Evolutionary conservation across 176 grass and related monocot species (phyloP).

Genomic region (Triticum turgidum): DNA sequence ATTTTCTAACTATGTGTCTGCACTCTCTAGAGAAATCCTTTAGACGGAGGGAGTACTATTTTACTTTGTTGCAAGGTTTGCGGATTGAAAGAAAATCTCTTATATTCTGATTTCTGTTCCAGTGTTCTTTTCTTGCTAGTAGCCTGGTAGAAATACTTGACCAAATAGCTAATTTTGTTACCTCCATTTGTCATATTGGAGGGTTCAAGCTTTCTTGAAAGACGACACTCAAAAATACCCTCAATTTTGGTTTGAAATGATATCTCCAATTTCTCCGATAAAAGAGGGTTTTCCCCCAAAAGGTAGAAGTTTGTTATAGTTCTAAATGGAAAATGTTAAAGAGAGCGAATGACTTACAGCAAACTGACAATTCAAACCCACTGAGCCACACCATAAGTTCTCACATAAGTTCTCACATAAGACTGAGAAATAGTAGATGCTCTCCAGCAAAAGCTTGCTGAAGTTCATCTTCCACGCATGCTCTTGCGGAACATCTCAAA

Average conservation of each 20-base stretch:
- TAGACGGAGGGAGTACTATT: neutral
- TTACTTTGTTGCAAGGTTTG: neutral
- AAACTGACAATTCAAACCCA: too few relatives aligned
- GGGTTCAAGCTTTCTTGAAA: conserved; percentile 7
- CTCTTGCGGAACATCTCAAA: too few relatives aligned
- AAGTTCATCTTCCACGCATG: too few relatives aligned
- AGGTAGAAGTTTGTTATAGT: too few relatives aligned
- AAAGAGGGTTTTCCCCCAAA: too few relatives aligned
- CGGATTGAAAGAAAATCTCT: neutral
- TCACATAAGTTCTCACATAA: too few relatives aligned
- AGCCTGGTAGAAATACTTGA: neutral
- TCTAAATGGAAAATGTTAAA: too few relatives aligned
- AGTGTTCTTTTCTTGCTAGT: neutral
- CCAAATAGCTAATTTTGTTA: conserved; percentile 16
- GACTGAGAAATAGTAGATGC: too few relatives aligned
- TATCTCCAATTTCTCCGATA: neutral
- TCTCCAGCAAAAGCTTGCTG: too few relatives aligned
- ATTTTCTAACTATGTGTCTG: conserved; percentile 8
- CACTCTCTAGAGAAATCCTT: neutral
- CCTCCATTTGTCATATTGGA: conserved; percentile 14
- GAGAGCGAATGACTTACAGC: too few relatives aligned
- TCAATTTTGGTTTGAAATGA: neutral
- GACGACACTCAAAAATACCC: neutral
- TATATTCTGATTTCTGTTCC: conserved; percentile 3
- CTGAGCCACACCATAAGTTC: too few relatives aligned